Evolutionary conservation across 805 yeast species (phyloP).

Genomic region (Candida parachauliodes): DNA sequence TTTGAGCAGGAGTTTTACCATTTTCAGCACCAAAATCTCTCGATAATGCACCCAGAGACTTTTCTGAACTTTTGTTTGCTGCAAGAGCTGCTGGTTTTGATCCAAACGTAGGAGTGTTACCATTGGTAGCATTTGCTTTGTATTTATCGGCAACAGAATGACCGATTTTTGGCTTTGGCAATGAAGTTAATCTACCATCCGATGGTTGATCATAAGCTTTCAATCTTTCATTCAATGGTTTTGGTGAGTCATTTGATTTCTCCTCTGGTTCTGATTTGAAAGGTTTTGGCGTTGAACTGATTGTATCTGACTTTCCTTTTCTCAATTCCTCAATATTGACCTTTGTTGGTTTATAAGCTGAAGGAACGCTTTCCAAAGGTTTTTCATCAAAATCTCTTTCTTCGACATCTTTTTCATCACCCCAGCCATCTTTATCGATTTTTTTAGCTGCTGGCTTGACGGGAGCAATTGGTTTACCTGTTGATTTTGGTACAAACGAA

Average conservation of each 20-base stretch:
- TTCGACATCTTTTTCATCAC: constrained; percentile 56
- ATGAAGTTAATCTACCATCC: constrained; percentile 45
- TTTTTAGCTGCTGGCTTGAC: constrained; percentile 17
- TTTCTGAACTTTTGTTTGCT: constrained; percentile 32
- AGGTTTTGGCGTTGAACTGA: constrained; percentile 39
- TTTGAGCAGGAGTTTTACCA: constrained; percentile 91
- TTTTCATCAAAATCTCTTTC: constrained; percentile 49
- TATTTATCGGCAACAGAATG: constrained; percentile 50
- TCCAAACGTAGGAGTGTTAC: constrained; percentile 25
- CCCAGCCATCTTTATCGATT: constrained; percentile 63
- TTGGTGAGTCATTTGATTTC: constrained; percentile 43
- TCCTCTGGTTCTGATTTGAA: constrained; percentile 13
- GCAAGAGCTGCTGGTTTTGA: constrained; percentile 38
- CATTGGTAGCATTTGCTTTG: constrained; percentile 27
- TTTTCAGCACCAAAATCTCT: constrained; percentile 60
- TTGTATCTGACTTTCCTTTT: constrained; percentile 44
- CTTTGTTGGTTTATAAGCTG: constrained; percentile 65
- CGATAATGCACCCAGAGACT: constrained; percentile 56
- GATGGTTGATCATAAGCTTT: constrained; percentile 35
- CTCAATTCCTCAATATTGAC: constrained; percentile 57
- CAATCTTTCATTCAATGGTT: constrained; percentile 44
- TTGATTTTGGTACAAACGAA: constrained; percentile 30
- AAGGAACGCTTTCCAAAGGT: constrained; percentile 51
- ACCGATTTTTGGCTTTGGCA: constrained; percentile 60
- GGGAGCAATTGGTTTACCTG: constrained; percentile 39